Evolutionary conservation across 331 rosid species (phyloP).

Genomic region (Phaseolus coccineus): DNA sequence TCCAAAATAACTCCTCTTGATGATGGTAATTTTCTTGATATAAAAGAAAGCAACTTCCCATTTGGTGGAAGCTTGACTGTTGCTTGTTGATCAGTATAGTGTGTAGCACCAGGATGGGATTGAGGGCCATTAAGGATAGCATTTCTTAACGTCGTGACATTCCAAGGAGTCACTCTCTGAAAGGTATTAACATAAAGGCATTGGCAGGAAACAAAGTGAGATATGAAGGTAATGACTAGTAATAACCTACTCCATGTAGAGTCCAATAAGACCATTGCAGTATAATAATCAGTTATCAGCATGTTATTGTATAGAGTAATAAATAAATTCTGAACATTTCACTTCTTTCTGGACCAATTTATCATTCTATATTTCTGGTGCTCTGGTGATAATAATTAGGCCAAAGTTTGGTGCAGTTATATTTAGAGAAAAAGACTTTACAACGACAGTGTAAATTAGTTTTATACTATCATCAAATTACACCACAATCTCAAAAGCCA

Average conservation of each 20-base stretch:
- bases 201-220: conserved; percentile 35
- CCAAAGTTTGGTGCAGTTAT: conserved; percentile 1
- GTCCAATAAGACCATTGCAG: conserved; percentile 22
- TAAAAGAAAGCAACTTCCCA: conserved; percentile 55
- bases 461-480: no score
- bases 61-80: conserved; percentile 55
- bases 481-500: no score
- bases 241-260: background rate
- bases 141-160: conserved; percentile 70
- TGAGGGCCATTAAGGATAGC: conserved; percentile 83
- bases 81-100: conserved; percentile 66
- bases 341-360: conserved; percentile 10
- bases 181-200: conserved; percentile 37
- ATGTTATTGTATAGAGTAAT: conserved; percentile 9
- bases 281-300: conserved; percentile 18
- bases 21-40: conserved; percentile 74
- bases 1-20: conserved; percentile 75
- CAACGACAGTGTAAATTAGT: no score
- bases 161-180: conserved; percentile 96
- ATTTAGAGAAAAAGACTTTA: background rate
- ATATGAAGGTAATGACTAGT: background rate
- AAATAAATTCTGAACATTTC: conserved; percentile 27
- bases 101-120: conserved; percentile 93
- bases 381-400: background rate
- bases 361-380: conserved; percentile 23